phyloP scores from a whole-genome alignment of 805 yeast species.

The Suhomyces canberraensis region DNA sequence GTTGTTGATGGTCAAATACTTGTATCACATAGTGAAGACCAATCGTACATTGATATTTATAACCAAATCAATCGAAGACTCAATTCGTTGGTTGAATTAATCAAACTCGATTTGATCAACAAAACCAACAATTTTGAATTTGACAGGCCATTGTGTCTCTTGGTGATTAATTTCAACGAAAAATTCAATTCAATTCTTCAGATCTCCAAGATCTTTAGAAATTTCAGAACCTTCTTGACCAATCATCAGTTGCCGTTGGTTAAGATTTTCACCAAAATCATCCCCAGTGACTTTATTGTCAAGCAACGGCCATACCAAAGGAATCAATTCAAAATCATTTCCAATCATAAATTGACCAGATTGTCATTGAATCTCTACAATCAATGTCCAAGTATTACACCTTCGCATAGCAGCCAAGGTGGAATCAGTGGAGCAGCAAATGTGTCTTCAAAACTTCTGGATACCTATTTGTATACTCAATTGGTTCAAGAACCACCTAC shows the following conservation, averaged over 20 bases:
- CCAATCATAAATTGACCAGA: conserved; percentile 37
- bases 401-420: background rate
- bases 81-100: conserved; percentile 32
- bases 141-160: conserved; percentile 47
- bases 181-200: conserved; percentile 45
- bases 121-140: conserved; percentile 41
- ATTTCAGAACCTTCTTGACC: conserved; percentile 38
- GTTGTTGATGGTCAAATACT: conserved; percentile 28
- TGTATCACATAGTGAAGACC: conserved; percentile 10
- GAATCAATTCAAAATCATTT: conserved; percentile 22
- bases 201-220: conserved; percentile 45
- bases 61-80: conserved; percentile 28
- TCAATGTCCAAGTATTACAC: conserved; percentile 40
- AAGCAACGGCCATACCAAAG: conserved; percentile 15
- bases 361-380: conserved; percentile 58
- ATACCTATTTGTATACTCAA: conserved; percentile 24
- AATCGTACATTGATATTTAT: conserved; percentile 24
- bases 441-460: background rate
- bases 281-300: conserved; percentile 28
- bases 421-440: background rate
- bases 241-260: conserved; percentile 42
- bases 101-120: conserved; percentile 37
- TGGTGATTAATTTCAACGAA: conserved; percentile 47
- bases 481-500: conserved; percentile 38
- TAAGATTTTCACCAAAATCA: conserved; percentile 33